A percentile compares a stretch with the other conserved stretches of the same genome.
Conservation (phyloP, 345 rosid species). For the Lepidium africanum region DNA sequence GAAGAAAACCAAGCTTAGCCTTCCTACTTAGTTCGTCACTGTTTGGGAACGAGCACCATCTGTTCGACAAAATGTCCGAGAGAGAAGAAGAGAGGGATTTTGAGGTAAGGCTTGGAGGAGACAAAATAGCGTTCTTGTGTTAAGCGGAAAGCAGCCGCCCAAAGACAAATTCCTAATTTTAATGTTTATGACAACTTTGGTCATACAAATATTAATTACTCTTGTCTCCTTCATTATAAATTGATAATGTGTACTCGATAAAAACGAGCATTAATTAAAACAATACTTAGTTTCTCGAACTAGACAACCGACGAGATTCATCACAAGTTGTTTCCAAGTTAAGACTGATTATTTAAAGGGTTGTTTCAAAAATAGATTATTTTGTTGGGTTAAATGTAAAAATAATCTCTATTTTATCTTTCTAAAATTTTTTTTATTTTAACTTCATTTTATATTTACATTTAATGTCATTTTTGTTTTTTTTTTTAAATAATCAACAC, state of each 20-base stretch:
- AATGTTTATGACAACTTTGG: neutral
- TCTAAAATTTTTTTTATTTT: too few relatives aligned
- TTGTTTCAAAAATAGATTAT: too few relatives aligned
- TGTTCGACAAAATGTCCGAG: constrained; percentile 29
- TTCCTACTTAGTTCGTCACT: neutral
- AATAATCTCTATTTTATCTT: too few relatives aligned
- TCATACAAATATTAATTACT: neutral
- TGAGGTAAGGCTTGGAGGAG: constrained; percentile 22
- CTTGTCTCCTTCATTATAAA: neutral
- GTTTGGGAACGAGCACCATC: constrained; percentile 19
- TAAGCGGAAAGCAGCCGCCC: constrained; percentile 21
- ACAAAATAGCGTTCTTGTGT: constrained; percentile 29
- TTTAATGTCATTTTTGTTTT: too few relatives aligned
- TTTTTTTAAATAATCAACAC: too few relatives aligned
- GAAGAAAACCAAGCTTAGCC: constrained; percentile 4
- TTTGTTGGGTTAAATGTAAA: too few relatives aligned
- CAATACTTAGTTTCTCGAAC: neutral
- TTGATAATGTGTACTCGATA: neutral
- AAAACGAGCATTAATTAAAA: neutral
- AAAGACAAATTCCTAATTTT: constrained; percentile 1
- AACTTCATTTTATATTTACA: too few relatives aligned
- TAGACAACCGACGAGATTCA: neutral
- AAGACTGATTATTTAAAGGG: too few relatives aligned
- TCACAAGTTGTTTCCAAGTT: neutral
- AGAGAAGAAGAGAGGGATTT: neutral